Base-by-base conservation (phyloP, 202 grass and related monocot genomes). In the Digitaria exilis region DNA sequence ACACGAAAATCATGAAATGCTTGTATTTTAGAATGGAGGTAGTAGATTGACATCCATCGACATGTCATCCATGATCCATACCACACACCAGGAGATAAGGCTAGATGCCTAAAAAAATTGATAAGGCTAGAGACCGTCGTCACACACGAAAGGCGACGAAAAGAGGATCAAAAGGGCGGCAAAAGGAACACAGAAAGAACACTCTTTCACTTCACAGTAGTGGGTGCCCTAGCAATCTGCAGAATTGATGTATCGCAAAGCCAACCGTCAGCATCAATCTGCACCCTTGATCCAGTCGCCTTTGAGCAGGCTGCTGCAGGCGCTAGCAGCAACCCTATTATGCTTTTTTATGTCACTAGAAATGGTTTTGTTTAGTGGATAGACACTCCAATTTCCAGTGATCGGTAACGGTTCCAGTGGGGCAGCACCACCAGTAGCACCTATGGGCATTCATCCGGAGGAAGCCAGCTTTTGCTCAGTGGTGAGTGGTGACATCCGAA, bases 81-180 rank as follows among this genome's bases (percentile, higher is more conserved):
- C 16, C 60, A 46, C 54, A 59, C 18, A 7, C 34, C 0, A 21
- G 48, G 18, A 25, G 62, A n/a, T n/a, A n/a, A n/a, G n/a, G n/a
- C n/a, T n/a, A n/a, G n/a, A n/a, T n/a, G n/a, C n/a, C n/a, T n/a
- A n/a, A n/a, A n/a, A n/a, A n/a, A n/a, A n/a, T n/a, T n/a, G 45
- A 79, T 79, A 63, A 64, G 76, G 45, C 21, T 66, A 10, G 25
- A 45, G 66, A 3, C 30, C 31, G 34, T 61, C 76, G 61, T 79
- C 76, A 66, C 30, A 67, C 10, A 51, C 43, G 1, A 21, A 61
- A 60, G 37, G 55, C 14, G 12, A 8, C 35, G 35, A 19, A 77
- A 50, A 49, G 45, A 4, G 5, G 46, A 32, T 71, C 14, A 50
- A 79, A 78, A 31, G 57, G 26, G 58, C 6, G 18, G 26, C 18